phyloP scores from a whole-genome alignment of 257 asterid species.

The Orobanche coerulescens region DNA sequence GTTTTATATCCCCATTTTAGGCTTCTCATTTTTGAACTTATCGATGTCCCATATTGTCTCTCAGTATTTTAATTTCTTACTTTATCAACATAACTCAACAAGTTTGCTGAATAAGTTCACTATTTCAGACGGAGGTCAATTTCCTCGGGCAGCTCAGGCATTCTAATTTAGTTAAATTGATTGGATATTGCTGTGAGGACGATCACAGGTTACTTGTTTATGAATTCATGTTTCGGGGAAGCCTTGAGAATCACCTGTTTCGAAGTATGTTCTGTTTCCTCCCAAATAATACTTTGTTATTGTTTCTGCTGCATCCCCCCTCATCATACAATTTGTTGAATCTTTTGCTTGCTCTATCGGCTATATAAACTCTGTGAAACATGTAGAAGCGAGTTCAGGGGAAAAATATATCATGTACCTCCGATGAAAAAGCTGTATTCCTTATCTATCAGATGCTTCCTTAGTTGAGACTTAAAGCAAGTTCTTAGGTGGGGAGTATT shows the following conservation, averaged over 20 bases:
- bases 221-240: slow-evolving; percentile 97
- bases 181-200: slow-evolving; percentile 99
- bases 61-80: background rate
- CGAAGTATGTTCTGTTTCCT: slow-evolving; percentile 65
- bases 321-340: background rate
- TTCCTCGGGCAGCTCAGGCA: slow-evolving; percentile 97
- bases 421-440: background rate
- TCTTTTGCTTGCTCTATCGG: slow-evolving; percentile 7
- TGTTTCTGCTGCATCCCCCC: background rate
- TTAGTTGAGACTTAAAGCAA: background rate
- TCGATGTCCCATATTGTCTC: too few relatives aligned
- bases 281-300: slow-evolving; percentile 21
- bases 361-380: background rate
- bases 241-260: slow-evolving; percentile 96
- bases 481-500: slow-evolving; percentile 2
- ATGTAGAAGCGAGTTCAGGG: background rate
- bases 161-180: slow-evolving; percentile 90
- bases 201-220: slow-evolving; percentile 93
- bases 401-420: background rate
- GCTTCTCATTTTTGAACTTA: background rate
- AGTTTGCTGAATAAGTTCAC: slow-evolving; percentile 15
- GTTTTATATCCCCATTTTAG: slow-evolving; percentile 16
- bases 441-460: slow-evolving; percentile 14
- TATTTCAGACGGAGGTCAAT: slow-evolving; percentile 81
- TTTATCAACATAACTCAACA: background rate